Evolutionary conservation across 805 yeast species (phyloP), one percentile per base, ranked within the genome.

Genomic region (Debaryomyces tyrocola): DNA sequence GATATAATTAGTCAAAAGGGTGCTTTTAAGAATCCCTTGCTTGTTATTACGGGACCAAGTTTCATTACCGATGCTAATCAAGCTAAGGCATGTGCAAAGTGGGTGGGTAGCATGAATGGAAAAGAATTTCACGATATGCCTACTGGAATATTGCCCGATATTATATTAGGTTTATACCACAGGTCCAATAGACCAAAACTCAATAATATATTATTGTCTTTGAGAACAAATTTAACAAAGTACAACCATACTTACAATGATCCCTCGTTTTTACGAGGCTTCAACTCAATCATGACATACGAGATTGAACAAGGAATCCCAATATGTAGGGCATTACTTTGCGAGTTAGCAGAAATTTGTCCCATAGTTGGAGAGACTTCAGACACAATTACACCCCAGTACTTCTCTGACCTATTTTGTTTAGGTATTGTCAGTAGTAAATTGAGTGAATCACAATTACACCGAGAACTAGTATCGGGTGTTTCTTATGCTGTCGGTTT

Each of bases 331-430:
- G 63, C 69, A 2, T 51, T 74, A 37, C 53, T 75, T 18, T 58
- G 66, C 37, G 73, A 70, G 46, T 54, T 77, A 41, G 74, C 78
- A 3, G 67, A 64, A 39, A 60, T 64, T 36, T 66, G 75, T 48
- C 80, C 82, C 2, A 52, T 79, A 15, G 75, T 73, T 2, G 77
- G 77, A 10, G 74, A 71, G 45, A 57, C 74, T 41, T 62, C 74
- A 18, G 81, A 77, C 55, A 75, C 79, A 2, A 64, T 79, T 33
- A 69, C 80, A 2, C 81, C 82, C 0, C 81, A 78, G 47, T 78
- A 73, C 58, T 67, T 74, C 40, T 62, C 77, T 1, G 84, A 79
- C 54, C 59, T 76, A 46, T 74, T 67, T 55, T 64, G 77, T 49
- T 51, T 77, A 20, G 78, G 78, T 0, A 52, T 75, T 27, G 67